Evolutionary conservation across 345 rosid genomes (phyloP), one percentile per base, ranked within the genome.

Genomic region (Stellera chamaejasme): DNA sequence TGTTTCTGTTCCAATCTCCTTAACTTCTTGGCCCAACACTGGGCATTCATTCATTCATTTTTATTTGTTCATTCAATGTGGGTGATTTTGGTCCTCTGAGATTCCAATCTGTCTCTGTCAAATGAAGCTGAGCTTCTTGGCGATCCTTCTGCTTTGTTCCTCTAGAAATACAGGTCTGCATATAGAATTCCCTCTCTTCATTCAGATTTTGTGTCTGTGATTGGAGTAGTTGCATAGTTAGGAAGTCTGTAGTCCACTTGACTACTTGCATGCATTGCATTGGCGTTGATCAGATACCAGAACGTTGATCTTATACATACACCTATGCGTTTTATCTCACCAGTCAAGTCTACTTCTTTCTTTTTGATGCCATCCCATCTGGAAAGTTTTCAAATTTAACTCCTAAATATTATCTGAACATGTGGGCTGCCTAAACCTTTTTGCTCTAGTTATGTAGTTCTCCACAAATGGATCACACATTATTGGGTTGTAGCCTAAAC

Each of bases 91-190:
- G 13, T 74, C 27, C 54, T 56, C 27, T 58, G 69, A 54, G 54
- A 56, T 66, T 68, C 58, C 68, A 59, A 9, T 50, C 55, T 61
- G 58, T 61, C 64, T 15, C 60, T 61, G 65, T 77, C 77, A 62
- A 80, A 78, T 82, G 83, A 82, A 84, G 76, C 69, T 72, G 80
- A 79, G 71, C 71, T 60, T 56, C 71, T 62, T 64, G 61, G 64
- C 60, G 80, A 77, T 65, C 74, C 74, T 74, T 68, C 71, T 70
- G 65, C 83, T 42, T 39, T 55, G 19, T 60, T 66, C 63, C 60
- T 65, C 68, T 57, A 64, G 64, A 68, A 72, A 64, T 55, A 75
- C 73, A 80, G 85, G 82, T 77, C 57, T 63, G 65, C 5, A 49
- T 47, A 15, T 54, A 55, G 36, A 49, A 13, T 13, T 54, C 11